Conservation (phyloP, 169 alveolate genomes). For the Amoebophrya sp. region DNA sequence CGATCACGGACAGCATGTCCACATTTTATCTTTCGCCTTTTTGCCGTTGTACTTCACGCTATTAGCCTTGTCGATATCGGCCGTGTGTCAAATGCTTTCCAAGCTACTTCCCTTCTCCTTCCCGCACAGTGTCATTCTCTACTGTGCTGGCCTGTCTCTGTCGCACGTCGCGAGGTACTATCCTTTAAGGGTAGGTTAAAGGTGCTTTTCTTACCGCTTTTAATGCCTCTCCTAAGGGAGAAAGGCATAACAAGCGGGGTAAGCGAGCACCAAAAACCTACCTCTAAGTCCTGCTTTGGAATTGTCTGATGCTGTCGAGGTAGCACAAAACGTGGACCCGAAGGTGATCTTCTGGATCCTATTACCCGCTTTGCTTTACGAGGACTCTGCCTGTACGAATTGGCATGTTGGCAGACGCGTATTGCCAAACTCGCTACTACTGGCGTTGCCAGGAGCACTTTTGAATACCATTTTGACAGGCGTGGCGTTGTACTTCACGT, state of each 20-base stretch:
- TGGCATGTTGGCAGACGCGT: neutral
- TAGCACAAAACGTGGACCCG: constrained; percentile 9
- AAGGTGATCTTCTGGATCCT: constrained; percentile 8
- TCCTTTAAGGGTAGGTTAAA: too few relatives aligned
- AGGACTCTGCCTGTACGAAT: neutral
- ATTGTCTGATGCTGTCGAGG: neutral
- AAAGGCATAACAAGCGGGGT: too few relatives aligned
- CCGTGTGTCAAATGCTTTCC: neutral
- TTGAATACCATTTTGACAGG: neutral
- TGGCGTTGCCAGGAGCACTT: neutral
- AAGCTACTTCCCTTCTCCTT: neutral
- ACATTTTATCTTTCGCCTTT: neutral
- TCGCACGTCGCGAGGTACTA: neutral
- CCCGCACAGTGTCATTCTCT: neutral
- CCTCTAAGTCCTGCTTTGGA: neutral
- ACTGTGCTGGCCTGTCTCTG: neutral
- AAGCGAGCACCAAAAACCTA: too few relatives aligned
- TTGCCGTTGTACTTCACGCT: neutral
- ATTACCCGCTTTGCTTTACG: neutral
- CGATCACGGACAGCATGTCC: neutral
- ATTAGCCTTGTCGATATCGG: neutral
- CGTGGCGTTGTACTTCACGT: neutral
- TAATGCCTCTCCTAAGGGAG: too few relatives aligned
- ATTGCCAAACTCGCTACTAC: neutral
- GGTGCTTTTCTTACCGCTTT: too few relatives aligned